Evolutionary conservation across 495 filamentous ascomycete species (phyloP).

Genomic region (Trypethelium eluteriae): DNA sequence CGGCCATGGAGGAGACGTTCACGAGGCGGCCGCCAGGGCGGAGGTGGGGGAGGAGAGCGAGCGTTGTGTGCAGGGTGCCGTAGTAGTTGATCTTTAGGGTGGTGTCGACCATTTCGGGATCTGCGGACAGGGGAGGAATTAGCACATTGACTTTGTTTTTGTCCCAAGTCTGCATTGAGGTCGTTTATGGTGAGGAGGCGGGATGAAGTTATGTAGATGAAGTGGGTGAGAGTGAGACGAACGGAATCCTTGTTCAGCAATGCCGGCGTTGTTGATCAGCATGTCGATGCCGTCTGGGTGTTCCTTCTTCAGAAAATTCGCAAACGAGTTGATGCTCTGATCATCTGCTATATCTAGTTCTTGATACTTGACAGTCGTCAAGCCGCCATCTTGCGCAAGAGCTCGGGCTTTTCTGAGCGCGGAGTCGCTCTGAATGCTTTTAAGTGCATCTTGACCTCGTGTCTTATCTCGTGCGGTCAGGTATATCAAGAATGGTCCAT

Average conservation of each 20-base stretch:
- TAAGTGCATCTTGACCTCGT: constrained; percentile 40
- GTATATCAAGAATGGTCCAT: constrained; percentile 44
- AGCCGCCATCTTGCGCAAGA: constrained; percentile 38
- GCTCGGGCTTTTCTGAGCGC: constrained; percentile 40
- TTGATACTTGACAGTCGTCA: constrained; percentile 38
- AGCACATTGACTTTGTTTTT: too few species aligned
- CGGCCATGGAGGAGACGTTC: constrained; percentile 41
- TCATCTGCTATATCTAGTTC: constrained; percentile 40
- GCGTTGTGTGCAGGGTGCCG: constrained; percentile 39
- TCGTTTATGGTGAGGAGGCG: neutral
- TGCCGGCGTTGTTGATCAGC: constrained; percentile 46
- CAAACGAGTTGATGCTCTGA: constrained; percentile 38
- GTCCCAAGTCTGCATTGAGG: too few species aligned
- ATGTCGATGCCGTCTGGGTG: constrained; percentile 45
- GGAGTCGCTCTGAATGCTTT: constrained; percentile 34
- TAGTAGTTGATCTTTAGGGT: constrained; percentile 46
- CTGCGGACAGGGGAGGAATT: constrained; percentile 16
- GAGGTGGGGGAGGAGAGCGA: constrained; percentile 39
- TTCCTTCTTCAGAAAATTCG: constrained; percentile 36
- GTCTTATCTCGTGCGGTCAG: constrained; percentile 42
- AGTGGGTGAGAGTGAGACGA: constrained; percentile 7
- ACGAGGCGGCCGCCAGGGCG: constrained; percentile 38
- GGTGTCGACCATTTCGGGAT: constrained; percentile 41
- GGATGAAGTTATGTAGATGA: neutral
- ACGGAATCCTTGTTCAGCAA: constrained; percentile 35